These are phyloP conservation scores for Chaetomium olivaceum DNA, from an alignment of 2,329 filamentous ascomycete genomes.

Conservation along the genomic window DNA sequence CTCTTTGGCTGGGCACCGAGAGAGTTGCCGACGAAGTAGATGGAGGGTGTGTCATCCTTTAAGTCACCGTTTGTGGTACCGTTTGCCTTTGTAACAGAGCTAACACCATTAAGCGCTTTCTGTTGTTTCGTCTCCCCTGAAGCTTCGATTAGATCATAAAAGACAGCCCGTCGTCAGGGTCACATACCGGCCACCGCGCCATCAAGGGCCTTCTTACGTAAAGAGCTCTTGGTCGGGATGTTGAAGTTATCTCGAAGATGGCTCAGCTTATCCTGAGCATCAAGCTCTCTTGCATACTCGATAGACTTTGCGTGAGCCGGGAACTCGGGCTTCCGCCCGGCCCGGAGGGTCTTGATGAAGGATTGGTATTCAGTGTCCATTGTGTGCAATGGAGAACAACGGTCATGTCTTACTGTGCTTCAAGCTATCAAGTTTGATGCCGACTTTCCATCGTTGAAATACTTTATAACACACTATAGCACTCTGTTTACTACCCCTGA, in stretches of 20 bases:
- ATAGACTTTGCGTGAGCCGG: conserved; percentile 49
- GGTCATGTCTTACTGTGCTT: too few relatives aligned
- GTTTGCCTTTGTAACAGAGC: conserved; percentile 19
- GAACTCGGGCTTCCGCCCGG: conserved; percentile 47
- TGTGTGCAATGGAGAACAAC: background rate
- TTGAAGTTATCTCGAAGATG: conserved; percentile 70
- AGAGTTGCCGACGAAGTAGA: conserved; percentile 90
- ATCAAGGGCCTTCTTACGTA: conserved; percentile 63
- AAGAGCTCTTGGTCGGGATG: conserved; percentile 71
- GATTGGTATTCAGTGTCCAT: conserved; percentile 44
- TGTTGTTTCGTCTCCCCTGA: conserved; percentile 28
- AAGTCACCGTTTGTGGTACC: conserved; percentile 32
- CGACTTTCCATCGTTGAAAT: background rate
- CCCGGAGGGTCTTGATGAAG: conserved; percentile 44
- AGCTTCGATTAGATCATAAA: background rate
- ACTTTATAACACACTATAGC: background rate
- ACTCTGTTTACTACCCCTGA: conserved; percentile 7
- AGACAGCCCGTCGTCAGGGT: background rate
- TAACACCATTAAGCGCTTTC: background rate
- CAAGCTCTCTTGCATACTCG: conserved; percentile 55
- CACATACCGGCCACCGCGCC: conserved; percentile 45
- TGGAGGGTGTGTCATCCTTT: conserved; percentile 50
- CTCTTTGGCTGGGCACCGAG: conserved; percentile 78
- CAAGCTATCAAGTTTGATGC: background rate
- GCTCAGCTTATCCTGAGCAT: conserved; percentile 60